Evolutionary conservation across 495 filamentous ascomycete genomes (phyloP), one percentile per base, ranked within the genome.

Genomic region (Friedmanniomyces endolithicus): DNA sequence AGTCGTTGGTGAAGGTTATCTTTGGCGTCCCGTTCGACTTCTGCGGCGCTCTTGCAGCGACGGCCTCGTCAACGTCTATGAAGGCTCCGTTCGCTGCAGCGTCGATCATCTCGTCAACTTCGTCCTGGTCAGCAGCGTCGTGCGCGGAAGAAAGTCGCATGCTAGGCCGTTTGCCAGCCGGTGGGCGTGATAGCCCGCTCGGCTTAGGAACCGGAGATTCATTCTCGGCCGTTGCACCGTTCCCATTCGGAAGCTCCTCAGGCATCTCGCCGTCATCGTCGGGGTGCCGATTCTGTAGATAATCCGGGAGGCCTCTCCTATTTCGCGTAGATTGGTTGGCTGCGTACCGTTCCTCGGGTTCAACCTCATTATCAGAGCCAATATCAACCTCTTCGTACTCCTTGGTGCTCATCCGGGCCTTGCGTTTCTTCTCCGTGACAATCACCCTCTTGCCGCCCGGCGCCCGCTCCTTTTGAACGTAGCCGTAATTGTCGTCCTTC

Each of bases 401-500:
- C 35, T 24, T 45, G 6, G 33, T 49, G 35, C 27, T 52, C 17
- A 27, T 25, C 17, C 50, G n/a, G 11, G 27, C 31, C 35, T 48
- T 52, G 44, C 27, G 44, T 29, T 49, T 51, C 1, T 24, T 37
- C 22, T 27, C 40, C 1, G 27, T 2, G 11, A 46, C 23, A 14
- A 11, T 22, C 31, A 37, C 27, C 48, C 50, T 34, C 27, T 56
- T 56, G 45, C 48, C 54, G 24, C 41, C 29, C 3, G 45, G 45
- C 31, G 51, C 20, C 6, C 47, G 55, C 41, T 58, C 59, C 7
- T 17, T 16, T 11, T 34, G 12, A 6, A 9, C 29, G 25, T 51
- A 50, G 11, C 50, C 55, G 41, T 62, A 62, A 31, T 31, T 62
- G n/a, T 58, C 59, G 47, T 62, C 59, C 29, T 58, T 58, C 47